Conservation (phyloP, 2,329 filamentous ascomycete species). For the Fusarium tuaranense region DNA sequence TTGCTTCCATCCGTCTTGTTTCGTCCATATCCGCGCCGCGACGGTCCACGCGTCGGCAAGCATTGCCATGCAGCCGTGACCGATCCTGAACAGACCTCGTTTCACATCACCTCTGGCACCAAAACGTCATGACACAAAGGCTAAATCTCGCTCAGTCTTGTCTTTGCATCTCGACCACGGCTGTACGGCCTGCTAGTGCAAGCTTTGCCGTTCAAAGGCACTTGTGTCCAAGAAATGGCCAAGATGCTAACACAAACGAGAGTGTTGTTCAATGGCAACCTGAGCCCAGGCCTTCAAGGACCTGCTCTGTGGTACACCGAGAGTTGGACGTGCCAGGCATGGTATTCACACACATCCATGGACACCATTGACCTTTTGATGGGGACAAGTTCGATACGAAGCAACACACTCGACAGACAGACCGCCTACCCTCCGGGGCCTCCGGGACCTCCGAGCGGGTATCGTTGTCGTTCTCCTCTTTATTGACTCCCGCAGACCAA, state of each 20-base stretch:
- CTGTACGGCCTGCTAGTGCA: slow-evolving; percentile 2
- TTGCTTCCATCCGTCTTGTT: slow-evolving; percentile 38
- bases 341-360: slow-evolving; percentile 21
- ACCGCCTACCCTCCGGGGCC: slow-evolving; percentile 12
- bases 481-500: neutral
- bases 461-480: neutral
- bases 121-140: slow-evolving; percentile 34
- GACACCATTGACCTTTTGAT: slow-evolving; percentile 9
- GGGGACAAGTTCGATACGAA: slow-evolving; percentile 21
- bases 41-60: slow-evolving; percentile 5
- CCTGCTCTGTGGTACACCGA: slow-evolving; percentile 9
- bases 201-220: slow-evolving; percentile 5
- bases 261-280: slow-evolving; percentile 6
- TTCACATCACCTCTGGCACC: slow-evolving; percentile 19
- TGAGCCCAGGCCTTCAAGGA: slow-evolving; percentile 6
- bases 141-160: slow-evolving; percentile 4
- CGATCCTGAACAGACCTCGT: slow-evolving; percentile 3
- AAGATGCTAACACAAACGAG: slow-evolving; percentile 13
- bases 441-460: slow-evolving; percentile 8
- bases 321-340: slow-evolving; percentile 11
- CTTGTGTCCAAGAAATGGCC: slow-evolving; percentile 18
- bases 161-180: slow-evolving; percentile 1
- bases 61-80: slow-evolving; percentile 18
- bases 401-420: slow-evolving; percentile 8
- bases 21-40: slow-evolving; percentile 24